A percentile compares a stretch with the other conserved stretches of the same genome.
phyloP scores from a whole-genome alignment of 805 yeast species.

The Wickerhamiella bombiphila region DNA sequence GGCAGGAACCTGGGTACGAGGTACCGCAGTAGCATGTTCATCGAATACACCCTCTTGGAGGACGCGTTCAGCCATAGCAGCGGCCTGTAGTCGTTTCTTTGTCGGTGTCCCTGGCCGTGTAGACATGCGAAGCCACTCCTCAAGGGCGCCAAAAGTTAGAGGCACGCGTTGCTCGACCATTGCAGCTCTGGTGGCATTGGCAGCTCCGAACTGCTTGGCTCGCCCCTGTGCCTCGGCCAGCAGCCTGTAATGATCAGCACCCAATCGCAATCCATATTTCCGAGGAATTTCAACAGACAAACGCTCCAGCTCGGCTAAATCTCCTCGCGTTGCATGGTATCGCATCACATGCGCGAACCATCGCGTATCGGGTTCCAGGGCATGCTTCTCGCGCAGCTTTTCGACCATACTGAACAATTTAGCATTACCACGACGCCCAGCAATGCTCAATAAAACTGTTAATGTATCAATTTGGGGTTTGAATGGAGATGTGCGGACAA shows the following conservation, averaged over 20 bases:
- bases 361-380: conserved; percentile 19
- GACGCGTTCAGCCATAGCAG: conserved; percentile 6
- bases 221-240: conserved; percentile 14
- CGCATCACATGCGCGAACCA: conserved; percentile 22
- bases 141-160: conserved; percentile 16
- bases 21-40: conserved; percentile 15
- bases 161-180: conserved; percentile 12
- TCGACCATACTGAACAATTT: conserved; percentile 1
- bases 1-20: conserved; percentile 19
- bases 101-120: conserved; percentile 9
- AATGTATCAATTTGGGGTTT: conserved; percentile 16
- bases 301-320: conserved; percentile 25
- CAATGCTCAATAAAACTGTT: conserved; percentile 16
- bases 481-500: conserved; percentile 15
- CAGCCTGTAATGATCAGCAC: conserved; percentile 18
- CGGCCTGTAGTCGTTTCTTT: conserved; percentile 2
- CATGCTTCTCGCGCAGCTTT: conserved; percentile 14
- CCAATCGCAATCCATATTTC: conserved; percentile 5
- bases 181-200: conserved; percentile 8
- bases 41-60: conserved; percentile 18
- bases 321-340: conserved; percentile 24
- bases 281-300: conserved; percentile 19
- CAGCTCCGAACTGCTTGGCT: conserved; percentile 8
- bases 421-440: conserved; percentile 11
- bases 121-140: conserved; percentile 16